Conservation (phyloP, 805 yeast species). For the Wickerhamiella sergipiensis region DNA sequence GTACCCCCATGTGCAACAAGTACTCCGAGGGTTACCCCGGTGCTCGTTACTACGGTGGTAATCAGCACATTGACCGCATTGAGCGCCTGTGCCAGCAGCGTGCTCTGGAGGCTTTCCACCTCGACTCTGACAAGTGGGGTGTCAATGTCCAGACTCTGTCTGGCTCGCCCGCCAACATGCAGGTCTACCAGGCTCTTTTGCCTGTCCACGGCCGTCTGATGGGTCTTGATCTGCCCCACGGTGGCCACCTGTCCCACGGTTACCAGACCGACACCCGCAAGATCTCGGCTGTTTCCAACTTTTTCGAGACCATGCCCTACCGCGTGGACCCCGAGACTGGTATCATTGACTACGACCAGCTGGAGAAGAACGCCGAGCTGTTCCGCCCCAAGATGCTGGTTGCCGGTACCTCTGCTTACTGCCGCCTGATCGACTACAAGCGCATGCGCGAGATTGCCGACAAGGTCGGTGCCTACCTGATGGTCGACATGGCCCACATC, state of each 20-base stretch:
- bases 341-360: constrained; percentile 76
- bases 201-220: constrained; percentile 84
- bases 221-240: constrained; percentile 97
- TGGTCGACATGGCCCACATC: constrained; percentile 96
- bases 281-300: constrained; percentile 83
- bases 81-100: constrained; percentile 83
- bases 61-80: constrained; percentile 82
- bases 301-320: constrained; percentile 97
- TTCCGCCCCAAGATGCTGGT: constrained; percentile 91
- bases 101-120: constrained; percentile 70
- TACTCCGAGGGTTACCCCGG: constrained; percentile 98
- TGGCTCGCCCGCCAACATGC: constrained; percentile 94
- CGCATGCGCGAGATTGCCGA: constrained; percentile 86
- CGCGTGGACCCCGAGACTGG: constrained; percentile 79
- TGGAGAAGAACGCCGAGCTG: constrained; percentile 66
- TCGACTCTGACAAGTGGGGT: constrained; percentile 82
- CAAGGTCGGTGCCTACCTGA: constrained; percentile 80
- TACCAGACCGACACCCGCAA: constrained; percentile 84
- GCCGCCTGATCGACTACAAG: constrained; percentile 78
- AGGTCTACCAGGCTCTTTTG: constrained; percentile 79
- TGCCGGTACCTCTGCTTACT: constrained; percentile 96
- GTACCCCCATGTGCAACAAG: constrained; percentile 94
- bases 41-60: constrained; percentile 96
- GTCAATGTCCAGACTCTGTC: constrained; percentile 92
- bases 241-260: constrained; percentile 96